phyloP scores from a whole-genome alignment of 345 rosid genomes.

The Dovyalis caffra region DNA sequence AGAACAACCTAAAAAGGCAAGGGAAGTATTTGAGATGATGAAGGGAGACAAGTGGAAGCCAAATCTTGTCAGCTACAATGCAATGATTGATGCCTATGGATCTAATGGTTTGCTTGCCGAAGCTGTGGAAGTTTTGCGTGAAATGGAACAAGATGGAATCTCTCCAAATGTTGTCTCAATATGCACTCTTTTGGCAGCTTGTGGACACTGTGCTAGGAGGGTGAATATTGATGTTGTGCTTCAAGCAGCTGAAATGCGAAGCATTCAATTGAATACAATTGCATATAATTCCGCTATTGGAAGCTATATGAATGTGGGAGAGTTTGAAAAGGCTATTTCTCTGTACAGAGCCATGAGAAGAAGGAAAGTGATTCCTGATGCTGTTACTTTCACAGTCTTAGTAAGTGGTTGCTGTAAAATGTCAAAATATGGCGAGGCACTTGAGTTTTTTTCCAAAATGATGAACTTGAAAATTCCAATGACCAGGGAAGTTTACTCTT shows the following conservation, averaged over 20 bases:
- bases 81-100: conserved; percentile 88
- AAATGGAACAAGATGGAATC: conserved; percentile 76
- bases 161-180: conserved; percentile 75
- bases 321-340: conserved; percentile 62
- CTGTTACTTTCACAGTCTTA: conserved; percentile 76
- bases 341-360: conserved; percentile 70
- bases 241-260: conserved; percentile 73
- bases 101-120: conserved; percentile 73
- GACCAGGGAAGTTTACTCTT: conserved; percentile 81
- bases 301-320: conserved; percentile 81
- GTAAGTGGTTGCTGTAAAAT: conserved; percentile 74
- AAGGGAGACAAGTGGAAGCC: conserved; percentile 66
- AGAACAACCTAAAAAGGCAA: conserved; percentile 67
- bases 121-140: conserved; percentile 72
- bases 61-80: conserved; percentile 74
- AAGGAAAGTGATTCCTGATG: conserved; percentile 60
- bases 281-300: conserved; percentile 91
- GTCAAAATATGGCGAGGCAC: conserved; percentile 70
- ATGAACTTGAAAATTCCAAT: conserved; percentile 49
- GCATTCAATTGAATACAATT: conserved; percentile 67
- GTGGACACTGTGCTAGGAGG: conserved; percentile 68
- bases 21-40: conserved; percentile 70
- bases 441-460: conserved; percentile 69
- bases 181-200: conserved; percentile 82
- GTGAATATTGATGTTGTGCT: conserved; percentile 78